phyloP scores from a whole-genome alignment of 2,329 filamentous ascomycete species.

The Hymenoscyphus fraxineus region DNA sequence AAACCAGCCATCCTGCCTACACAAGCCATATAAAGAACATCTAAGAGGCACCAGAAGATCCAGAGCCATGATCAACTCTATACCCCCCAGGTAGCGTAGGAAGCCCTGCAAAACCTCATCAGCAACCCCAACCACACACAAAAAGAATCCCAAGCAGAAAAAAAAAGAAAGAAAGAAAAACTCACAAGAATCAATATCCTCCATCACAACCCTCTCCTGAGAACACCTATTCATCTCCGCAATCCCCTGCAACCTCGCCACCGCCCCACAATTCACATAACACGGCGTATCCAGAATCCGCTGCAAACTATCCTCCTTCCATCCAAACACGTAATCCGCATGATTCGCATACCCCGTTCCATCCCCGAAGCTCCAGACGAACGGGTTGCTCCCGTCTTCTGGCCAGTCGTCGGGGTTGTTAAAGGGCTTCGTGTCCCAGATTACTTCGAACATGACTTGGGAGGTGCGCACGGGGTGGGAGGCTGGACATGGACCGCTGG shows the following conservation, averaged over 20 bases:
- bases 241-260: slow-evolving; percentile 43
- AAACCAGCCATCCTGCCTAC: no score
- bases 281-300: slow-evolving; percentile 45
- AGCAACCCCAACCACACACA: neutral
- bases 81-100: neutral
- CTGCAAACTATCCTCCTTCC: slow-evolving; percentile 47
- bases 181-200: slow-evolving; percentile 49
- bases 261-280: slow-evolving; percentile 42
- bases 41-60: neutral
- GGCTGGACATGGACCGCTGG: slow-evolving; percentile 20
- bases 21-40: neutral
- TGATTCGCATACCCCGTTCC: slow-evolving; percentile 46
- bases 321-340: slow-evolving; percentile 51
- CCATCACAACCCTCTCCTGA: slow-evolving; percentile 44
- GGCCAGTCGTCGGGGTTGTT: slow-evolving; percentile 42
- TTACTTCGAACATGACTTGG: slow-evolving; percentile 41
- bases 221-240: slow-evolving; percentile 46
- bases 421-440: slow-evolving; percentile 45
- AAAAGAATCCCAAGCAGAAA: no score
- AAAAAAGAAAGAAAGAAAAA: slow-evolving; percentile 12
- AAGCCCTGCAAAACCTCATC: neutral
- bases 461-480: slow-evolving; percentile 18
- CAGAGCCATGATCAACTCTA: neutral
- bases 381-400: slow-evolving; percentile 41
- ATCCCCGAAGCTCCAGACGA: slow-evolving; percentile 43